Base-by-base conservation (phyloP, 1,139 yeast species). In the Geotrichum fermentans region DNA sequence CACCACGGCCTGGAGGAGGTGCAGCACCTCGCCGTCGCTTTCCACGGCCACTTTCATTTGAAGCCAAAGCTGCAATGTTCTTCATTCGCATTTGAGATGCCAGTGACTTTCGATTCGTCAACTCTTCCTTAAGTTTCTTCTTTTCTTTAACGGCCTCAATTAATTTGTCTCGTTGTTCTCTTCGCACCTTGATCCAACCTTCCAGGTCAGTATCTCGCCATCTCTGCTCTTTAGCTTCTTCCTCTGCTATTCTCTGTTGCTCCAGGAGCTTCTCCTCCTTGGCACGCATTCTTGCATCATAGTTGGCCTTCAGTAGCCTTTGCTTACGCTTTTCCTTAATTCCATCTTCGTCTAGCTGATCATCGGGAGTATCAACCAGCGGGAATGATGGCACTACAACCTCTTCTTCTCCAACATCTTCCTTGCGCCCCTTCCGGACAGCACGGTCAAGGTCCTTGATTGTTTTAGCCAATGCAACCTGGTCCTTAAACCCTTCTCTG, bases 21-120 rank as follows among this genome's bases (percentile, higher is more conserved):
- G 58, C 58, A 4, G 52, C 53, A 14, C 66, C 61, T 17, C 61
- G 57, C 3, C 67, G 56, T 20, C 62, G 55, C 41, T 70, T 62
- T 16, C 62, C 60, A 16, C 64, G 55, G 22, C 61, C 70, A 3
- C 70, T 66, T 13, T 79, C 80, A 57, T 87, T 95, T 50, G 85
- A 80, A 0, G 97, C 97, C 54, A 92, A 73, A 16, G 85, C 84
- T 0, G 97, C 96, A 49, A 92, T 81, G 56, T 80, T 84, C 63
- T 85, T 88, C 97, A 92, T 90, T 60, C 97, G 73, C 67, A 83
- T 80, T 67, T 90, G 97, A 1, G 96, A 89, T 18, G 96, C 96
- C 53, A 79, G 79, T 4, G 97, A 88, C 65, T 89, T 89, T 57
- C 97, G 74, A 67, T 90, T 96, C 57, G 81, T 82, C 63, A 92